Percentiles rank a stretch among this genome's conserved stretches.
Evolutionary conservation across 768 basidiomycete species (phyloP).

Genomic region (Pleurotus pulmonarius): DNA sequence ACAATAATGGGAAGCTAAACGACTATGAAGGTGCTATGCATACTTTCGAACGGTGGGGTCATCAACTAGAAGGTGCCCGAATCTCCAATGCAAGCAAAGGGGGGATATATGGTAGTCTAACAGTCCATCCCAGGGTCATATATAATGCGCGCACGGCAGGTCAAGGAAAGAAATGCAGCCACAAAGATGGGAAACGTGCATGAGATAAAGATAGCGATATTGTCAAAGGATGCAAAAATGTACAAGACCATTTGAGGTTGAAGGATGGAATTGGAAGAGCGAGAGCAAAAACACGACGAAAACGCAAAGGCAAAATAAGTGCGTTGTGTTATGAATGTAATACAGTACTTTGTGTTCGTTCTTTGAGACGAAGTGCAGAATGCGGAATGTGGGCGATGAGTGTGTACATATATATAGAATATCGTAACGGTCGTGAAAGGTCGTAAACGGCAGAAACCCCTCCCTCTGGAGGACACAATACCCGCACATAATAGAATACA

Average conservation of each 20-base stretch:
- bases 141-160: background rate
- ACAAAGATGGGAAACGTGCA: background rate
- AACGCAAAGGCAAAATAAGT: background rate
- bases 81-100: background rate
- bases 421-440: conserved; percentile 4
- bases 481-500: background rate
- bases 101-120: background rate
- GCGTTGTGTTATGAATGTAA: background rate
- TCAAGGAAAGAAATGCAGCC: too few relatives aligned
- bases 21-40: too few relatives aligned
- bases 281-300: background rate
- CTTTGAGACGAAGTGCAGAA: background rate
- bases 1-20: too few relatives aligned
- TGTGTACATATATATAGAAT: background rate
- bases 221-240: background rate
- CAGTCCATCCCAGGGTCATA: background rate
- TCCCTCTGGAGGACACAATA: background rate
- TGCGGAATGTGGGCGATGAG: background rate
- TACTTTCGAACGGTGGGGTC: too few relatives aligned
- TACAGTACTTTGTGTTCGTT: conserved; percentile 2
- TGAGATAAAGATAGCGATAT: conserved; percentile 5
- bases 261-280: background rate
- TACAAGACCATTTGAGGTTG: background rate
- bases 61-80: background rate
- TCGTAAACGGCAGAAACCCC: background rate